These are phyloP conservation scores for Prunus mongolica DNA, from an alignment of 306 rosid species.

Conservation along the genomic window DNA sequence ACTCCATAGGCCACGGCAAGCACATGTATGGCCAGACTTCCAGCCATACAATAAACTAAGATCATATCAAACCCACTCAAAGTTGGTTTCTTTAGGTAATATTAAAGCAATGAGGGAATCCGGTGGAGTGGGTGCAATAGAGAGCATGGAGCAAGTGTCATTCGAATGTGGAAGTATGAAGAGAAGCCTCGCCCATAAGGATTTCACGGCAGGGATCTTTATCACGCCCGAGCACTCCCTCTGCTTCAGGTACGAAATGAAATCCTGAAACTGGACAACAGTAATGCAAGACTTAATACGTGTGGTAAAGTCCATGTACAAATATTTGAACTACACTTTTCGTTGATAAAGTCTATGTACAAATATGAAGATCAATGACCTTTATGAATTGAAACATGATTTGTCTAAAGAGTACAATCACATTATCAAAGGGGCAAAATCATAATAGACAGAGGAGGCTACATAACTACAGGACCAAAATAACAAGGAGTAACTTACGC, in stretches of 20 bases:
- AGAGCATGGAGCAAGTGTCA: constrained; percentile 71
- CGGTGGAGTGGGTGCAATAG: constrained; percentile 61
- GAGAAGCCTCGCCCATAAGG: constrained; percentile 90
- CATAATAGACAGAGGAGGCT: not conserved
- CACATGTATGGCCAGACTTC: not conserved
- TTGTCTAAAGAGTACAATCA: not conserved
- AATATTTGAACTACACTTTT: not conserved
- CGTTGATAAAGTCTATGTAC: not conserved
- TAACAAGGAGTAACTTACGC: constrained; percentile 52
- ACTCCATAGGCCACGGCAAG: not conserved
- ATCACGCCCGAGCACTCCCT: constrained; percentile 97
- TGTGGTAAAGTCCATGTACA: not conserved
- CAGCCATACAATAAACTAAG: not conserved
- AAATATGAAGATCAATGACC: not conserved
- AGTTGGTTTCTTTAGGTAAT: constrained; percentile 88
- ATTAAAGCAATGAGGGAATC: constrained; percentile 83
- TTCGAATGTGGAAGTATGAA: constrained; percentile 82
- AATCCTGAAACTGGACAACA: constrained; percentile 88
- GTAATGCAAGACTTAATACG: constrained; percentile 16
- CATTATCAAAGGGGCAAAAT: not conserved
- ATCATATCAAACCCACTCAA: constrained; percentile 79
- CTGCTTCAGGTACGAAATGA: constrained; percentile 83
- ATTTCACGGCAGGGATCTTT: constrained; percentile 71
- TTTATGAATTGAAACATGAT: not conserved
- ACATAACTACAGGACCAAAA: constrained; percentile 12